Percentiles rank a stretch among this genome's conserved stretches.
Evolutionary conservation across 2,329 filamentous ascomycete genomes (phyloP).

Genomic region (Xylariaceae sp.): DNA sequence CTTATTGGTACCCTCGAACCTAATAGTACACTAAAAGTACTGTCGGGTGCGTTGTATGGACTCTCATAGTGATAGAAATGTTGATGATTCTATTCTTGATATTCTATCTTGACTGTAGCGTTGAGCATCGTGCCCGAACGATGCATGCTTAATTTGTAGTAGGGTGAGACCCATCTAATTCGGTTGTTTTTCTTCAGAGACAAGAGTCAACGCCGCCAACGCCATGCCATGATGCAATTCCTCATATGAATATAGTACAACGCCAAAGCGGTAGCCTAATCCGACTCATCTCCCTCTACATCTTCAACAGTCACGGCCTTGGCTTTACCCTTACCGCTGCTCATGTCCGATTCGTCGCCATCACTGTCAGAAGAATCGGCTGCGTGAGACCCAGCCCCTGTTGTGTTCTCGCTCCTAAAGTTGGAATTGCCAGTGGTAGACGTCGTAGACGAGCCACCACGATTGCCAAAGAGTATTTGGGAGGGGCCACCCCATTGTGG

Average conservation of each 20-base stretch:
- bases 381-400: conserved; percentile 1
- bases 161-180: conserved; percentile 10
- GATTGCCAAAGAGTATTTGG: conserved; percentile 53
- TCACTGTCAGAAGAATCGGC: conserved; percentile 22
- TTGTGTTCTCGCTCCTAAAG: conserved; percentile 12
- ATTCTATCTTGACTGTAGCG: conserved; percentile 3
- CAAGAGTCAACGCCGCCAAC: conserved; percentile 39
- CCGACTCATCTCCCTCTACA: conserved; percentile 29
- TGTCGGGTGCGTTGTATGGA: too few relatives aligned
- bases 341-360: conserved; percentile 28
- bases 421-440: conserved; percentile 3
- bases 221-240: conserved; percentile 42
- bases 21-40: too few relatives aligned
- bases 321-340: conserved; percentile 27
- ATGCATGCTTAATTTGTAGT: conserved; percentile 9
- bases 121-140: conserved; percentile 19
- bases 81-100: conserved; percentile 7
- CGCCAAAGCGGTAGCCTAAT: conserved; percentile 22
- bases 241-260: conserved; percentile 36
- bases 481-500: conserved; percentile 60
- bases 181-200: conserved; percentile 7
- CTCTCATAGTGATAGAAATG: too few relatives aligned
- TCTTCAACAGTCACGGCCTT: conserved; percentile 41
- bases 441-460: conserved; percentile 29
- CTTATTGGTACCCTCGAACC: too few relatives aligned